Conservation (phyloP, 805 yeast genomes). For the Metschnikowia borealis region DNA sequence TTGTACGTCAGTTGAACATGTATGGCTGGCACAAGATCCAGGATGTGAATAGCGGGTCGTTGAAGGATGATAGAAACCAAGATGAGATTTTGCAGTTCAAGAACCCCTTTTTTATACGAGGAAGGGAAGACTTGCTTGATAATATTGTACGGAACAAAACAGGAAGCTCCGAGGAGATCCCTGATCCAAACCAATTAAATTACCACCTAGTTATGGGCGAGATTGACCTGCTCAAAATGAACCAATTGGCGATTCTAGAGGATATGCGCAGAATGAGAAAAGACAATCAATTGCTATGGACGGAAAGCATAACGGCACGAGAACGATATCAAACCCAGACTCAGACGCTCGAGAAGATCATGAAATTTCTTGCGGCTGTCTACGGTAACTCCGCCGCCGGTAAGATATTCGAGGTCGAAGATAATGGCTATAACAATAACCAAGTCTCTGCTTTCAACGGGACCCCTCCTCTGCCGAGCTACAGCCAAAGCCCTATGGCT, state of each 20-base stretch:
- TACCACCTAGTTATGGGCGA: slow-evolving; percentile 58
- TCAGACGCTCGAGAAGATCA: slow-evolving; percentile 80
- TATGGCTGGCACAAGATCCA: slow-evolving; percentile 99
- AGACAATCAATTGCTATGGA: slow-evolving; percentile 90
- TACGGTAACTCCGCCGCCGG: slow-evolving; percentile 58
- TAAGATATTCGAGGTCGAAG: slow-evolving; percentile 38
- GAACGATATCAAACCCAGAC: slow-evolving; percentile 85
- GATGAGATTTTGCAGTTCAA: slow-evolving; percentile 91
- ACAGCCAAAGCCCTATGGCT: slow-evolving; percentile 5
- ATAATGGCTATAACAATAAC: slow-evolving; percentile 16
- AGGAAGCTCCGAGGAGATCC: slow-evolving; percentile 21
- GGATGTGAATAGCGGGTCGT: slow-evolving; percentile 76
- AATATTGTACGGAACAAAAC: slow-evolving; percentile 75
- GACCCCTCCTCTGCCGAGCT: slow-evolving; percentile 6
- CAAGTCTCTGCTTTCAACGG: slow-evolving; percentile 21
- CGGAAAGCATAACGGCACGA: slow-evolving; percentile 75
- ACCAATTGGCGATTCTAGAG: slow-evolving; percentile 77
- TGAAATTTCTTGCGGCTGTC: slow-evolving; percentile 81
- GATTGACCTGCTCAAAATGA: slow-evolving; percentile 67
- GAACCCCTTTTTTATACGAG: slow-evolving; percentile 73
- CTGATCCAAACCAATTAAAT: slow-evolving; percentile 34
- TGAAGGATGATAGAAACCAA: slow-evolving; percentile 40
- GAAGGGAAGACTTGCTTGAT: slow-evolving; percentile 79
- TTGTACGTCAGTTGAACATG: slow-evolving; percentile 95
- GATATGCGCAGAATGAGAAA: slow-evolving; percentile 78